Evolutionary conservation across 345 rosid species (phyloP).

Genomic region (Eutrema heterophyllum): DNA sequence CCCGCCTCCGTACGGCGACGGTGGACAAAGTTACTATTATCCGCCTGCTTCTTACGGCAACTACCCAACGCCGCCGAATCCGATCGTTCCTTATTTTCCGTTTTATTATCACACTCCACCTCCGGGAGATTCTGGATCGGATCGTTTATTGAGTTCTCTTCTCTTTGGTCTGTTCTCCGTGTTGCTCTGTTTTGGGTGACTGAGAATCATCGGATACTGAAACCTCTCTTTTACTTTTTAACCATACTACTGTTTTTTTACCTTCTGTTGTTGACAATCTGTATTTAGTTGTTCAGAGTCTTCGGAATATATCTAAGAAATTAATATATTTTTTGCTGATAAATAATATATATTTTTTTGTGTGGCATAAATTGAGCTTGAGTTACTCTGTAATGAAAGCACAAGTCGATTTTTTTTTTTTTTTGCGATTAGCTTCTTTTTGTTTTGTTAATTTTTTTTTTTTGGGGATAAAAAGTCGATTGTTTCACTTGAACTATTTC

Average conservation of each 20-base stretch:
- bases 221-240: neutral
- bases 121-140: conserved; percentile 31
- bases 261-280: conserved; percentile 1
- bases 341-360: neutral
- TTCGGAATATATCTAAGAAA: neutral
- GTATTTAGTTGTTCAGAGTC: conserved; percentile 11
- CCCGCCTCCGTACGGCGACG: conserved; percentile 55
- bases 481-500: neutral
- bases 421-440: too few relatives aligned
- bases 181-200: conserved; percentile 29
- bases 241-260: neutral
- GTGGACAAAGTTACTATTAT: conserved; percentile 45
- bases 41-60: conserved; percentile 52
- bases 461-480: too few relatives aligned
- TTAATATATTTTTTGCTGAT: neutral
- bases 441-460: too few relatives aligned
- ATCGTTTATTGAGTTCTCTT: neutral
- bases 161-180: conserved; percentile 10
- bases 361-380: neutral
- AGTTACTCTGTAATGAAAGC: neutral
- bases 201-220: neutral
- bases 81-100: conserved; percentile 97
- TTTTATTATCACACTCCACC: conserved; percentile 76
- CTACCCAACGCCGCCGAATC: conserved; percentile 70
- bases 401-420: neutral